Evolutionary conservation across 148 eudicot species (phyloP).

Genomic region (Suaeda aralocaspica): DNA sequence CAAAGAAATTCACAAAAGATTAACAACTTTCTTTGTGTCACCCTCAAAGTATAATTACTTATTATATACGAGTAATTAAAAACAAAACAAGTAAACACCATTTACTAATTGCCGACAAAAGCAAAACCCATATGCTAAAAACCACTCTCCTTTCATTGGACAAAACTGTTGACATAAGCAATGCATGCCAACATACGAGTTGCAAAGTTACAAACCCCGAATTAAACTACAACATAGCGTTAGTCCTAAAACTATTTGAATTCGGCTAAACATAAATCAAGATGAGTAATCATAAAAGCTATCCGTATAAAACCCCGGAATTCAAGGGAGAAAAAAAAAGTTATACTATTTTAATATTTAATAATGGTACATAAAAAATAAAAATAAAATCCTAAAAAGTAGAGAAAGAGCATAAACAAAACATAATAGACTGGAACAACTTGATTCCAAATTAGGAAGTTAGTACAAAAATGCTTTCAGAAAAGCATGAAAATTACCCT

Average conservation of each 20-base stretch:
- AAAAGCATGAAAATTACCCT: constrained; percentile 16
- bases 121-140: background rate
- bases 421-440: background rate
- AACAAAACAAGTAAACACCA: constrained; percentile 7
- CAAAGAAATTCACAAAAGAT: constrained; percentile 8
- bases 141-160: background rate
- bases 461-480: background rate
- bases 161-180: constrained; percentile 3
- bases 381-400: background rate
- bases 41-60: background rate
- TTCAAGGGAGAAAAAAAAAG: no score
- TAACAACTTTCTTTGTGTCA: background rate
- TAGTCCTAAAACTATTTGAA: no score
- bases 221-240: no score
- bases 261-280: no score
- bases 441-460: background rate
- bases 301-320: no score
- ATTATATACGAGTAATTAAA: background rate
- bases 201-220: background rate
- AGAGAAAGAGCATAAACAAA: background rate
- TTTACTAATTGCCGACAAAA: constrained; percentile 12
- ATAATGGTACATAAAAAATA: background rate
- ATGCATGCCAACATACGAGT: constrained; percentile 4
- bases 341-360: no score
- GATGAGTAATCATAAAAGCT: no score